Evolutionary conservation across 1,139 yeast species (phyloP), one percentile per base, ranked within the genome.

Genomic region (Protomyces pachydermus): DNA sequence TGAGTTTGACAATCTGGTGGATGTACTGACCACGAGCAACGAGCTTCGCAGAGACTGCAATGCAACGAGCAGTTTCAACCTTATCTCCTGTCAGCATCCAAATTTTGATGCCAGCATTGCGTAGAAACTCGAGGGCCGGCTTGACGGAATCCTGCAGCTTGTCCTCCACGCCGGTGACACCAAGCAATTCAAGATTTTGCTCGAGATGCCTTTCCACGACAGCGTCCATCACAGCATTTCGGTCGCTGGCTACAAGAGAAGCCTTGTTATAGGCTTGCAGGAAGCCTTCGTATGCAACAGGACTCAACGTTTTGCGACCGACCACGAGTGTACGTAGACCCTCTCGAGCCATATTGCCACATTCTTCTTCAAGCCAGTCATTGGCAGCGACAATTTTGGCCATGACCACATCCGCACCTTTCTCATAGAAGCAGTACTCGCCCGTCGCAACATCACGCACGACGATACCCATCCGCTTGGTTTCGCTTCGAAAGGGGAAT

Each of bases 41-140:
- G 65, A 95, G 82, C 72, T 91, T 86, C 28, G 98, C 95, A 74
- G 96, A 88, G 18, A 95, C 88, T 28, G 98, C 91, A 45, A 95
- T 97, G 80, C 98, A 93, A 68, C 90, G 84, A 0, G 98, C 98
- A 0, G 99, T 95, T 76, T 95, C 99, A 8, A 93, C 98, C 74
- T 95, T 95, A 74, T 95, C 99, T 69, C 99, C 99, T 0, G 99
- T 95, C 60, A 95, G 79, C 98, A 95, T 95, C 99, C 99, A 95
- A 61, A 95, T 93, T 72, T 90, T 90, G 66, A 95, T 85, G 1
- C 98, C 98, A 0, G 98, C 99, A 76, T 95, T 93, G 70, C 98
- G 81, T 69, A 95, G 80, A 46, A 93, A 79, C 76, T 95, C 99
- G 67, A 95, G 86, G 0, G 97, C 89, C 0, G 95, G 83, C 74